Evolutionary conservation across 2,329 filamentous ascomycete species (phyloP).

Genomic region (Alternaria angustiovoidea): DNA sequence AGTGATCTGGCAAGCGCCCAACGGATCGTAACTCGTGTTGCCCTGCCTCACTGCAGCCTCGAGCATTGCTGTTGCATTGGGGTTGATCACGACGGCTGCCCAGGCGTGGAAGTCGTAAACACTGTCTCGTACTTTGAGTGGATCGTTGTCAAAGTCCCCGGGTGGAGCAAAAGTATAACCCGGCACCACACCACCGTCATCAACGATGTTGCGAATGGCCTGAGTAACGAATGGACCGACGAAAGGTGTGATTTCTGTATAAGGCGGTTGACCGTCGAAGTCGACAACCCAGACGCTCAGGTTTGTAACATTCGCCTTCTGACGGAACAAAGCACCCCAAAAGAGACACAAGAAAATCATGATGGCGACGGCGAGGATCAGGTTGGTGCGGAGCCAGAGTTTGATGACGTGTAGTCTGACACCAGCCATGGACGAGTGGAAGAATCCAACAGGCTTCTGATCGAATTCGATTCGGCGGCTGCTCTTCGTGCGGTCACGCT

Average conservation of each 20-base stretch:
- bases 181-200: constrained; percentile 49
- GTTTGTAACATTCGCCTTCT: constrained; percentile 32
- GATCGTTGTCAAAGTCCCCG: constrained; percentile 63
- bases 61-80: constrained; percentile 68
- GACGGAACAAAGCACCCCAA: constrained; percentile 42
- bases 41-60: constrained; percentile 61
- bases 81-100: constrained; percentile 68
- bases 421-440: constrained; percentile 41
- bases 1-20: constrained; percentile 65
- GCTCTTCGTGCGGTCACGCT: constrained; percentile 29
- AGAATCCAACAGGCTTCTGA: constrained; percentile 36
- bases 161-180: constrained; percentile 61
- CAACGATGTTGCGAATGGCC: constrained; percentile 54
- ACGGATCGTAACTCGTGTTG: constrained; percentile 68
- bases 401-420: constrained; percentile 41
- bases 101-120: constrained; percentile 67
- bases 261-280: constrained; percentile 66
- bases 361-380: constrained; percentile 37
- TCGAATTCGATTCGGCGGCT: constrained; percentile 21
- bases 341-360: constrained; percentile 38
- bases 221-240: constrained; percentile 64
- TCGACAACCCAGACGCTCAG: constrained; percentile 68
- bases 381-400: constrained; percentile 38
- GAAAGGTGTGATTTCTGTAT: constrained; percentile 55
- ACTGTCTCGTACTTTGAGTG: constrained; percentile 63